Evolutionary conservation across 2,329 filamentous ascomycete genomes (phyloP).

Genomic region (Pseudocercospora fuligena): DNA sequence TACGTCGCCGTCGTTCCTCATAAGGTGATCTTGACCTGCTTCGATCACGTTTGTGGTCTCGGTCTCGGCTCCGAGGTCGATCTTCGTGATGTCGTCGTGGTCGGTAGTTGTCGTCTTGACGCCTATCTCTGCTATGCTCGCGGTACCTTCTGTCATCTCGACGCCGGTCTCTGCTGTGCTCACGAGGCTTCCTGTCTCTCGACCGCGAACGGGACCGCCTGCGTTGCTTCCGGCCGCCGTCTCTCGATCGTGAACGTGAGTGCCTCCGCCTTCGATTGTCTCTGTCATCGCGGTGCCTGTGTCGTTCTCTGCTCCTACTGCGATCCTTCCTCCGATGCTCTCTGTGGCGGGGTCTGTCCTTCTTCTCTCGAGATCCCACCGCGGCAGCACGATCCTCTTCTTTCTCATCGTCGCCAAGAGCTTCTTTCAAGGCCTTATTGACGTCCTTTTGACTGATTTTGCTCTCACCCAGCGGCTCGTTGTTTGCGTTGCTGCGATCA

Average conservation of each 20-base stretch:
- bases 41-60: slow-evolving; percentile 18
- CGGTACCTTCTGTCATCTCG: slow-evolving; percentile 22
- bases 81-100: slow-evolving; percentile 23
- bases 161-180: slow-evolving; percentile 28
- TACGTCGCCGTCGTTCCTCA: slow-evolving; percentile 19
- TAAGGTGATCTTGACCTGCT: slow-evolving; percentile 32
- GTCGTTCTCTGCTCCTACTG: slow-evolving; percentile 33
- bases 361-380: slow-evolving; percentile 22
- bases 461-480: slow-evolving; percentile 62
- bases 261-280: slow-evolving; percentile 29
- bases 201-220: slow-evolving; percentile 28
- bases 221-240: slow-evolving; percentile 17
- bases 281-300: slow-evolving; percentile 28
- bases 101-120: slow-evolving; percentile 15
- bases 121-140: slow-evolving; percentile 28
- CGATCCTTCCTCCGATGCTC: slow-evolving; percentile 33
- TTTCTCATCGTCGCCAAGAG: slow-evolving; percentile 44
- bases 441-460: slow-evolving; percentile 59
- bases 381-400: slow-evolving; percentile 38
- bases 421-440: slow-evolving; percentile 59
- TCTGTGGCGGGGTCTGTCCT: slow-evolving; percentile 26
- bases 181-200: slow-evolving; percentile 28
- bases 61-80: slow-evolving; percentile 19
- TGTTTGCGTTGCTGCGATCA: slow-evolving; percentile 67
- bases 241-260: slow-evolving; percentile 30